Evolutionary conservation across 257 asterid species (phyloP).

Genomic region (Mentha longifolia): DNA sequence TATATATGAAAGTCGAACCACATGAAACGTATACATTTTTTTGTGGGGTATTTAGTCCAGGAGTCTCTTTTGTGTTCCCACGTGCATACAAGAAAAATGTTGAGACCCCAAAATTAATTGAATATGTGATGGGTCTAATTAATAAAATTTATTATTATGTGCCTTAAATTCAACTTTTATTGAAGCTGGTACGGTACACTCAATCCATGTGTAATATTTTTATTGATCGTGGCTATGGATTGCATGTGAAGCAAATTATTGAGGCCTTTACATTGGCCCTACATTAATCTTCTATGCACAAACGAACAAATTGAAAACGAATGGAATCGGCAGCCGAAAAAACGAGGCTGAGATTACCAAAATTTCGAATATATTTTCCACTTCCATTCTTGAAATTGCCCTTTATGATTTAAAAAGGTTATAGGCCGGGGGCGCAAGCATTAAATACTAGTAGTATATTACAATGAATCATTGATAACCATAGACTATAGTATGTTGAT

Average conservation of each 20-base stretch:
- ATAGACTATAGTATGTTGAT: no score
- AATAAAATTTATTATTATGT: neutral
- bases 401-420: no score
- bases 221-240: slow-evolving; percentile 37
- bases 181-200: slow-evolving; percentile 14
- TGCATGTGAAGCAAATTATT: slow-evolving; percentile 67
- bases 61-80: slow-evolving; percentile 51
- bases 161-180: slow-evolving; percentile 22
- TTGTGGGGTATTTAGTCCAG: slow-evolving; percentile 43
- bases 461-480: no score
- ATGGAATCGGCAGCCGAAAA: slow-evolving; percentile 36
- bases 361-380: slow-evolving; percentile 2
- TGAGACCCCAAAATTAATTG: no score
- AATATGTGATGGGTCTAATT: slow-evolving; percentile 27
- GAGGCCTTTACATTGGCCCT: slow-evolving; percentile 44
- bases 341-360: slow-evolving; percentile 14
- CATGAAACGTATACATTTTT: slow-evolving; percentile 35
- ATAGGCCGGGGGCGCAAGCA: no score
- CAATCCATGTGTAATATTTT: slow-evolving; percentile 40
- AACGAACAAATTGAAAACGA: slow-evolving; percentile 26
- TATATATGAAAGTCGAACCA: slow-evolving; percentile 27
- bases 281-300: slow-evolving; percentile 43
- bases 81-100: slow-evolving; percentile 47
- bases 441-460: no score
- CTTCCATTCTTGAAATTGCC: slow-evolving; percentile 14